Evolutionary conservation across 169 alveolate genomes (phyloP).

Genomic region (Plasmodium berghei): DNA sequence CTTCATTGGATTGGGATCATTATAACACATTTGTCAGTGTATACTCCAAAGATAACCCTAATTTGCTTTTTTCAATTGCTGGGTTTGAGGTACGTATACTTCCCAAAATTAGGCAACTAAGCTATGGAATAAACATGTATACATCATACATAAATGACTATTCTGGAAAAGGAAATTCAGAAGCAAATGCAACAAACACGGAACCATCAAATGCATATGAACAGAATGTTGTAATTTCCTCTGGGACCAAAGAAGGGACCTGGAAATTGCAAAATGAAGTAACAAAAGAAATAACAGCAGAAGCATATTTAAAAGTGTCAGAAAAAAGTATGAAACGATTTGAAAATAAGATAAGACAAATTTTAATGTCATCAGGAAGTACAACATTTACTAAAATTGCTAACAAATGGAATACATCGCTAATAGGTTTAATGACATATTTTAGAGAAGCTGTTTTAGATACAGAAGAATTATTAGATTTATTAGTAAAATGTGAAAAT

Average conservation of each 20-base stretch:
- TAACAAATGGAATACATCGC: conserved; percentile 99
- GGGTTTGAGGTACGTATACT: conserved; percentile 98
- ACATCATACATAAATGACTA: conserved; percentile 43
- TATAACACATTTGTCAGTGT: conserved; percentile 98
- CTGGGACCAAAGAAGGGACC: conserved; percentile 93
- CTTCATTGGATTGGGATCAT: conserved; percentile 96
- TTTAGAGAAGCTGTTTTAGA: conserved; percentile 99
- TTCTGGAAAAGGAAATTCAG: conserved; percentile 4
- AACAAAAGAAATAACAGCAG: conserved; percentile 99
- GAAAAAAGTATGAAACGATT: conserved; percentile 97
- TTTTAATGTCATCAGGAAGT: conserved; percentile 98
- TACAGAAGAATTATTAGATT: conserved; percentile 98
- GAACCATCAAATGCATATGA: conserved; percentile 20
- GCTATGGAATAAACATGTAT: conserved; percentile 84
- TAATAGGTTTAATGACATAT: conserved; percentile 99
- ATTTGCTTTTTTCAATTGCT: conserved; percentile 97
- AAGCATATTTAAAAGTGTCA: conserved; percentile 98
- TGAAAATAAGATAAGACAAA: conserved; percentile 97
- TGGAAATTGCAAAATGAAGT: conserved; percentile 98
- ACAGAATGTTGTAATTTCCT: conserved; percentile 61
- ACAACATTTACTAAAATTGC: conserved; percentile 99
- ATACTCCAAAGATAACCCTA: conserved; percentile 99
- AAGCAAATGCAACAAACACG: not conserved
- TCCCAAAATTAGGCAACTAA: conserved; percentile 92
- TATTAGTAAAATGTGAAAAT: conserved; percentile 98